phyloP scores from a whole-genome alignment of 1,139 yeast genomes.

The Candida glucosophila region DNA sequence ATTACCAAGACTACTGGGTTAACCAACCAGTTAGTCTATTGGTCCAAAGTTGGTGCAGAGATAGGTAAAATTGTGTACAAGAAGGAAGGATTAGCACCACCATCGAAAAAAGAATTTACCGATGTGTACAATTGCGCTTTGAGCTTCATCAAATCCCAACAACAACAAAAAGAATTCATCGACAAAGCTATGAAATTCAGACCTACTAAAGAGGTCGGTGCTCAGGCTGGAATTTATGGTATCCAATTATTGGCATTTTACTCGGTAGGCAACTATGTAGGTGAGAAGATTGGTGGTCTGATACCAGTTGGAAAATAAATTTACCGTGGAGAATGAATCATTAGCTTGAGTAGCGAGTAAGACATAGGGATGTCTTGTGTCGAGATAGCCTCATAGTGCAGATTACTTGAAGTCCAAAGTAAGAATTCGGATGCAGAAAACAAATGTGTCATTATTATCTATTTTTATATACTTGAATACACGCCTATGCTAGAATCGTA shows the following conservation, averaged over 20 bases:
- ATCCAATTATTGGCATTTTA: conserved; percentile 86
- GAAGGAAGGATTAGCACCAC: conserved; percentile 92
- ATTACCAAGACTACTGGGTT: conserved; percentile 32
- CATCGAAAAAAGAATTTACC: conserved; percentile 71
- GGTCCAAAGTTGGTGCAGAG: conserved; percentile 86
- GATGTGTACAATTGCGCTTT: conserved; percentile 52
- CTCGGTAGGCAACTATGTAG: conserved; percentile 92
- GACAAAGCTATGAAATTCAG: conserved; percentile 35
- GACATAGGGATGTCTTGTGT: conserved; percentile 1
- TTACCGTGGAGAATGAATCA: too few species aligned
- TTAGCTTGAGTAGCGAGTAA: neutral
- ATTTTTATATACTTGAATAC: too few species aligned
- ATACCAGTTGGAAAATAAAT: too few species aligned
- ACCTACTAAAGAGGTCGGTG: conserved; percentile 48
- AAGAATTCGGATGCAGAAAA: too few species aligned
- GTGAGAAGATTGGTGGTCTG: conserved; percentile 91
- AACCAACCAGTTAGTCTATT: conserved; percentile 57
- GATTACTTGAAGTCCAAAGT: too few species aligned
- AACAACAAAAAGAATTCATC: conserved; percentile 41
- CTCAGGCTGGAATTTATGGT: conserved; percentile 67
- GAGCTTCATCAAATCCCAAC: conserved; percentile 29
- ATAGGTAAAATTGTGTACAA: conserved; percentile 83
- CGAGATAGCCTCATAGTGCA: too few species aligned
- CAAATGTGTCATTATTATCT: conserved; percentile 2
- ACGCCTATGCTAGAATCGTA: too few species aligned